These are phyloP conservation scores for Starmera quercuum DNA, from an alignment of 805 yeast genomes.

Conservation along the genomic window DNA sequence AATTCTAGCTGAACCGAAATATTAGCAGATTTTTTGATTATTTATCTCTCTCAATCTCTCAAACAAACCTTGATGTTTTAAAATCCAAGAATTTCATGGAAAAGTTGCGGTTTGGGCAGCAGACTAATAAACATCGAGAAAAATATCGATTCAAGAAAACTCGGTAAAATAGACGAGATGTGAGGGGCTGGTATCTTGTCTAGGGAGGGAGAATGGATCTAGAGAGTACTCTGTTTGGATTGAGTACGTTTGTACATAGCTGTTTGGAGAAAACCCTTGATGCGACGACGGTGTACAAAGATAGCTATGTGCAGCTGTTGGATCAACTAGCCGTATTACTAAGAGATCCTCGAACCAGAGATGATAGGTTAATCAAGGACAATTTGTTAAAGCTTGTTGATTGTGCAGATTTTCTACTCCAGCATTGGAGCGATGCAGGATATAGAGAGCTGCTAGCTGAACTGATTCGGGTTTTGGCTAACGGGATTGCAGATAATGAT, in stretches of 20 bases:
- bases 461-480: slow-evolving; percentile 16
- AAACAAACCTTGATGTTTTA: no score
- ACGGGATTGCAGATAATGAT: slow-evolving; percentile 19
- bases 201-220: slow-evolving; percentile 18
- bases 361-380: slow-evolving; percentile 5
- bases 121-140: no score
- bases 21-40: no score
- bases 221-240: slow-evolving; percentile 17
- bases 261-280: slow-evolving; percentile 6
- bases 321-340: slow-evolving; percentile 16
- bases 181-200: no score
- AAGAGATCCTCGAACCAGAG: slow-evolving; percentile 12
- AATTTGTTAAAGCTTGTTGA: slow-evolving; percentile 11
- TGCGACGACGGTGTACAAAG: slow-evolving; percentile 10
- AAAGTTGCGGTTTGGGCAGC: no score
- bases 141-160: no score
- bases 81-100: no score
- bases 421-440: slow-evolving; percentile 1
- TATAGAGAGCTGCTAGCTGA: slow-evolving; percentile 9
- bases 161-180: no score
- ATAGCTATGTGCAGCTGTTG: slow-evolving; percentile 15
- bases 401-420: slow-evolving; percentile 7
- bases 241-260: slow-evolving; percentile 13
- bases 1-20: no score
- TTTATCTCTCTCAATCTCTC: no score